Conservation (phyloP, 1,139 yeast species). For the Debaryomyces sp. region DNA sequence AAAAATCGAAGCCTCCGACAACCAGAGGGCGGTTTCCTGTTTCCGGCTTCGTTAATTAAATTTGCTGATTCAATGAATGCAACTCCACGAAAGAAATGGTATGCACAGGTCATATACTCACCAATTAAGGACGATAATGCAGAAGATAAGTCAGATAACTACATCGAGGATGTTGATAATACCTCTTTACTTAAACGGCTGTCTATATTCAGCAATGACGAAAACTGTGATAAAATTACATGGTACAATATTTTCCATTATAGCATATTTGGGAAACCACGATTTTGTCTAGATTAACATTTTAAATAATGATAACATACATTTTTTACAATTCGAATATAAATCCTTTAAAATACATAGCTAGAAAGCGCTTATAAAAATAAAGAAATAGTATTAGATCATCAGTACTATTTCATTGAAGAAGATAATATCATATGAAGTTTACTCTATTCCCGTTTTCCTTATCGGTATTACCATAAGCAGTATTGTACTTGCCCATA, state of each 20-base stretch:
- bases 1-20: background rate
- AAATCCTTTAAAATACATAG: slow-evolving; percentile 5
- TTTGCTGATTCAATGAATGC: slow-evolving; percentile 15
- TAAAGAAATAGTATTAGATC: background rate
- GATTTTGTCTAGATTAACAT: slow-evolving; percentile 31
- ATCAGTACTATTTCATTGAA: background rate
- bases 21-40: slow-evolving; percentile 13
- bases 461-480: slow-evolving; percentile 11
- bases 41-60: slow-evolving; percentile 27
- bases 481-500: slow-evolving; percentile 24
- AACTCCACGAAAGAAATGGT: slow-evolving; percentile 28
- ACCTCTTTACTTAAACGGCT: slow-evolving; percentile 8
- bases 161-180: background rate
- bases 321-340: background rate
- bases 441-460: slow-evolving; percentile 19
- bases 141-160: background rate
- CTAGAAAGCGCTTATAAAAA: slow-evolving; percentile 1
- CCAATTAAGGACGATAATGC: slow-evolving; percentile 6
- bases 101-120: slow-evolving; percentile 24
- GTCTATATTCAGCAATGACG: slow-evolving; percentile 21
- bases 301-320: slow-evolving; percentile 1
- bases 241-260: slow-evolving; percentile 54
- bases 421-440: slow-evolving; percentile 17
- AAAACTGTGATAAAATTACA: slow-evolving; percentile 45
- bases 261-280: slow-evolving; percentile 50